Percentiles rank a stretch among this genome's conserved stretches.
Conservation (phyloP, 495 filamentous ascomycete genomes). For the Hyaloscypha hepaticicola region DNA sequence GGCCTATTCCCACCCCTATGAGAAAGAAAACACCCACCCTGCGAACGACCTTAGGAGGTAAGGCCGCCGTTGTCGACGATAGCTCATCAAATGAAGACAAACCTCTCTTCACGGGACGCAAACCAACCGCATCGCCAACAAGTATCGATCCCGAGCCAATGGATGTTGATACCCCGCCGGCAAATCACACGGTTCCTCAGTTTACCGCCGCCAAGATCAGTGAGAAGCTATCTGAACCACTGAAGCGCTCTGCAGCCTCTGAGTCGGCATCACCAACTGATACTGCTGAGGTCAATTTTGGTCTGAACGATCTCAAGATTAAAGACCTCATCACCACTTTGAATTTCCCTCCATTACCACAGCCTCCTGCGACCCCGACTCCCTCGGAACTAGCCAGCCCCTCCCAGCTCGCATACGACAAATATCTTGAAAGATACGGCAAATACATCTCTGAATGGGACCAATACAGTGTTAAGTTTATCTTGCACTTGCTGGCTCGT, state of each 20-base stretch:
- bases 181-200: conserved; percentile 25
- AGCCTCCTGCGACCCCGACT: conserved; percentile 36
- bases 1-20: not conserved
- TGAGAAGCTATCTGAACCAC: conserved; percentile 15
- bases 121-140: conserved; percentile 16
- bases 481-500: conserved; percentile 64
- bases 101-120: conserved; percentile 16
- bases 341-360: conserved; percentile 62
- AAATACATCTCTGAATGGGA: conserved; percentile 71
- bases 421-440: conserved; percentile 62
- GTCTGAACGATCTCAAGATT: conserved; percentile 66
- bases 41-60: conserved; percentile 26
- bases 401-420: conserved; percentile 49
- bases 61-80: conserved; percentile 47
- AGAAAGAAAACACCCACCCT: conserved; percentile 16
- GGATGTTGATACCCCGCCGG: conserved; percentile 53
- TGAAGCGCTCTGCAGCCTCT: conserved; percentile 20
- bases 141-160: conserved; percentile 45
- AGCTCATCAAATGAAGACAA: conserved; percentile 37
- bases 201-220: conserved; percentile 18
- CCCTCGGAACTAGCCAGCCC: conserved; percentile 38
- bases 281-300: conserved; percentile 47
- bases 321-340: conserved; percentile 65
- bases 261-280: conserved; percentile 34
- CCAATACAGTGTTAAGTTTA: conserved; percentile 61